These are phyloP conservation scores for Ceratocystis smalleyi DNA, from an alignment of 2,329 filamentous ascomycete genomes.

Conservation along the genomic window DNA sequence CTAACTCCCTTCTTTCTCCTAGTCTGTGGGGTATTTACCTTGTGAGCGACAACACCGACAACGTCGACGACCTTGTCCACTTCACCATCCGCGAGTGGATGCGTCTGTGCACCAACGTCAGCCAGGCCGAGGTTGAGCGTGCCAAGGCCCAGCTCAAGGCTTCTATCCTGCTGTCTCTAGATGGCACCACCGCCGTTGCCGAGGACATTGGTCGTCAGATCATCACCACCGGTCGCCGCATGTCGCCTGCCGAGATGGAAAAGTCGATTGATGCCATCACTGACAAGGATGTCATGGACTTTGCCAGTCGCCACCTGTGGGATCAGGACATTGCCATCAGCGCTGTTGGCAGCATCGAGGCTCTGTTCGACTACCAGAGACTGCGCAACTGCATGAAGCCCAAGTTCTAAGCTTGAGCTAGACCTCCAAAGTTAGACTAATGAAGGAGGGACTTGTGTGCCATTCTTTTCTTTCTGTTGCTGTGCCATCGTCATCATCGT, in stretches of 20 bases:
- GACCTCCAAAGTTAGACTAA: constrained; percentile 14
- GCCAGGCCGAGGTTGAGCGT: constrained; percentile 82
- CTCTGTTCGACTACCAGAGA: constrained; percentile 60
- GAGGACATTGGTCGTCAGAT: constrained; percentile 98
- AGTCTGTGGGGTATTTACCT: constrained; percentile 99
- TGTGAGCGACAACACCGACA: constrained; percentile 74
- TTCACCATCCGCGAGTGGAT: constrained; percentile 98
- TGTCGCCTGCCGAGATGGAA: constrained; percentile 89
- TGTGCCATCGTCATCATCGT: constrained; percentile 14
- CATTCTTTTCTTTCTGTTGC: constrained; percentile 5
- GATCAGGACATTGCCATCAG: constrained; percentile 91
- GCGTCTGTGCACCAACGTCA: constrained; percentile 77
- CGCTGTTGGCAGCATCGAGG: constrained; percentile 87
- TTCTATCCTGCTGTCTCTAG: constrained; percentile 88
- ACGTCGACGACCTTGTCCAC: constrained; percentile 89
- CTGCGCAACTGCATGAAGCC: constrained; percentile 76
- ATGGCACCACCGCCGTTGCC: constrained; percentile 90
- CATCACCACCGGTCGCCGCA: constrained; percentile 85
- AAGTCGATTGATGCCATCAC: constrained; percentile 74
- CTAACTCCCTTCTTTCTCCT: constrained; percentile 9
- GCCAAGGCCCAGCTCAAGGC: constrained; percentile 99
- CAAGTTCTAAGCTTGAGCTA: constrained; percentile 39
- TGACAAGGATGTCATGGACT: constrained; percentile 93
- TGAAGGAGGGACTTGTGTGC: constrained; percentile 15
- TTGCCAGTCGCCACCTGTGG: constrained; percentile 90